Evolutionary conservation across 305 asterid species (phyloP).

Genomic region (Solanum hybrid): DNA sequence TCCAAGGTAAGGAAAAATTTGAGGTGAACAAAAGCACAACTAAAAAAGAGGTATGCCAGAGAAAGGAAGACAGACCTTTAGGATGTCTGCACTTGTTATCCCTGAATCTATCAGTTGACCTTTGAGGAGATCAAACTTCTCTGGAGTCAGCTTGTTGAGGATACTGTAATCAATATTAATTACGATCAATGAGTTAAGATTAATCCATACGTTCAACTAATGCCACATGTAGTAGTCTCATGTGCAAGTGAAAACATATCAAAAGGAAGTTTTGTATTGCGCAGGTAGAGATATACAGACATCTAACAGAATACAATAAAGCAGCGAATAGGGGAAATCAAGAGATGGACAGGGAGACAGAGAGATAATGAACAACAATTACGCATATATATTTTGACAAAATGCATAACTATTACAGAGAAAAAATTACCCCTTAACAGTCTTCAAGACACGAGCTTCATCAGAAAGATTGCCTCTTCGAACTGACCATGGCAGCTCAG

Average conservation of each 20-base stretch:
- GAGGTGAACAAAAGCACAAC: neutral
- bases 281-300: neutral
- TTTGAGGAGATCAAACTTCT: constrained; percentile 84
- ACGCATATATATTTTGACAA: neutral
- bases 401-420: neutral
- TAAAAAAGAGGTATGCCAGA: neutral
- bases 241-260: neutral
- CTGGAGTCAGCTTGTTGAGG: constrained; percentile 88
- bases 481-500: constrained; percentile 29
- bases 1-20: neutral
- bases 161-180: constrained; percentile 40
- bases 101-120: constrained; percentile 84
- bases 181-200: neutral
- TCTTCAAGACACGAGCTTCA: constrained; percentile 17
- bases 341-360: neutral
- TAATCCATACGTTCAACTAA: neutral
- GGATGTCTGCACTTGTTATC: constrained; percentile 77
- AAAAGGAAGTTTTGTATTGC: neutral
- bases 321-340: neutral
- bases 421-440: constrained; percentile 21
- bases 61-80: constrained; percentile 40
- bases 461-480: constrained; percentile 17
- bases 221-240: neutral
- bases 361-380: neutral
- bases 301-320: neutral